Base-by-base conservation (phyloP, 768 basidiomycete species). In the Naganishia vishniacii region DNA sequence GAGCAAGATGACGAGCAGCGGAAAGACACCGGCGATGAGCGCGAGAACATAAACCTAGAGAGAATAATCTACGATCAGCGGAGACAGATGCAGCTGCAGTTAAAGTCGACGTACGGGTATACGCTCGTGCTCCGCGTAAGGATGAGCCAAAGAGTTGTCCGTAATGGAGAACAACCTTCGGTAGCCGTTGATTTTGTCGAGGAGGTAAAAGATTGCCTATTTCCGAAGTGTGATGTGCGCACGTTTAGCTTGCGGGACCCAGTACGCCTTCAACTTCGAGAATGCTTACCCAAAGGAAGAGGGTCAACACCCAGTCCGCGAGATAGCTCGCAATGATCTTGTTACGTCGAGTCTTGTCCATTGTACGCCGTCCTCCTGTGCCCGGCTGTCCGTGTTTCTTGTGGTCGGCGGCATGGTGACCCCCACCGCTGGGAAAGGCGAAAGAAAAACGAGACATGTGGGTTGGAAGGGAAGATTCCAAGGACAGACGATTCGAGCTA, bases 161-260 rank as follows among this genome's bases (percentile, higher is more conserved):
- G 72, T 76, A 40, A 76, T 67, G 29, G 48, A 48, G 64, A 76
- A 76, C 45, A 74, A 25, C 4, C 73, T 62, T 29, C 73, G 67
- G 44, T 72, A 70, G 16, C 70, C 72, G 23, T 70, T 61, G 23
- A 72, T 62, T 71, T 71, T 73, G 67, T 97, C 74, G 0, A 75
- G 66, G 16, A 72, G 66, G 48, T 75, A 75, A 63, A 75, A 72
- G 18, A 75, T 58, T 9, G 66, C 70, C 71, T 71, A 23, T 5
- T 31, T 25, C 8, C 59, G 46, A 18, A 16, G 6, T n/a, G n/a
- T n/a, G n/a, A n/a, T n/a, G n/a, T n/a, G n/a, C n/a, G n/a, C n/a
- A n/a, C n/a, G n/a, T n/a, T n/a, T n/a, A n/a, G n/a, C n/a, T n/a
- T n/a, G n/a, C n/a, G n/a, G n/a, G n/a, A n/a, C n/a, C n/a, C n/a